Conservation (phyloP, 768 basidiomycete genomes). For the Naganishia kalamii region DNA sequence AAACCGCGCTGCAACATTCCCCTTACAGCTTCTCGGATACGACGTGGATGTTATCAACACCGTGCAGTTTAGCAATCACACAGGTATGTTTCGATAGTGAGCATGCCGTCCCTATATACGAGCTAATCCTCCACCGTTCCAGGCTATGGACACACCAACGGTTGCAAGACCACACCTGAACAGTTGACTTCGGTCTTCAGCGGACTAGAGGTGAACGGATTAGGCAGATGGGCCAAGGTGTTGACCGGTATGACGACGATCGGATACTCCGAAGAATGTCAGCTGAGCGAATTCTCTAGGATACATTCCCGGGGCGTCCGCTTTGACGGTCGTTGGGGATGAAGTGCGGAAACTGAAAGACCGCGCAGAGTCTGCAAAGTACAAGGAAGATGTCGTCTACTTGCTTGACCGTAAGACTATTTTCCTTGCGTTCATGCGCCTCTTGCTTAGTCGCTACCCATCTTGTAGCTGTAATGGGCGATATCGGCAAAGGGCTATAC, state of each 20-base stretch:
- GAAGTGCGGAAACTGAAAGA: conserved; percentile 58
- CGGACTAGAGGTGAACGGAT: conserved; percentile 65
- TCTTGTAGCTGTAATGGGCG: conserved; percentile 79
- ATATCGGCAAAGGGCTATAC: conserved; percentile 72
- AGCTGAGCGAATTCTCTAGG: conserved; percentile 50
- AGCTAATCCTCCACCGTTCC: background rate
- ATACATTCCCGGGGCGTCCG: conserved; percentile 79
- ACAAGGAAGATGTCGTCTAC: conserved; percentile 63
- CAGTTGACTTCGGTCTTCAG: conserved; percentile 73
- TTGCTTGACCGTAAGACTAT: conserved; percentile 74
- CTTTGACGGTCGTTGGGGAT: conserved; percentile 61
- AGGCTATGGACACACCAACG: conserved; percentile 80
- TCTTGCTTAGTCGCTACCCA: background rate
- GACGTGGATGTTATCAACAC: conserved; percentile 94
- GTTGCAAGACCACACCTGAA: conserved; percentile 66
- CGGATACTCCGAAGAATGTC: background rate
- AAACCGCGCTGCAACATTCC: conserved; percentile 60
- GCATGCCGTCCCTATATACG: no score
- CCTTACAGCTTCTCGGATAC: conserved; percentile 64
- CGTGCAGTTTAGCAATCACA: conserved; percentile 91
- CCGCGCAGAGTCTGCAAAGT: conserved; percentile 50
- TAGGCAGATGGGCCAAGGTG: conserved; percentile 65
- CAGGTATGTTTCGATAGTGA: conserved; percentile 54
- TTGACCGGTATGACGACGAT: conserved; percentile 60
- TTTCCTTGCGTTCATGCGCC: background rate